Base-by-base conservation (phyloP, 2,329 filamentous ascomycete species). In the Calonectria montana region DNA sequence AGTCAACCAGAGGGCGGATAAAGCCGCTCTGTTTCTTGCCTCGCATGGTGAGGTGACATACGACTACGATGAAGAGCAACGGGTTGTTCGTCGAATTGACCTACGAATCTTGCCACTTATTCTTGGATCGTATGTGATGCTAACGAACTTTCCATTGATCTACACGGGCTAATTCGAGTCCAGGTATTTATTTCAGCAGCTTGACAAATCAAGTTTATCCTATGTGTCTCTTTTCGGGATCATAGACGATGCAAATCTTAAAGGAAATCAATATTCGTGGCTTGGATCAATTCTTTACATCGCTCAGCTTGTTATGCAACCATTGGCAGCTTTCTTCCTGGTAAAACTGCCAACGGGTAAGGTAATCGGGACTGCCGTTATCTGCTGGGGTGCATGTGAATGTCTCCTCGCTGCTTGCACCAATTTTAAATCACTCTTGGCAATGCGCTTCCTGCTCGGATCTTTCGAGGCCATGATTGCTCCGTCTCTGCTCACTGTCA, bases 171-270 rank as follows among this genome's bases (percentile, higher is more conserved):
- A 31, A 62, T 16, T 41, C 5, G 13, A 21, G 2, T 21, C 5
- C 25, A 62, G 57, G 2, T 66, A 66, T n/a, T 27, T 53, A 8
- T 53, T 66, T 25, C 79, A 80, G 65, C 77, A 77, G 0, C 77
- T 82, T 8, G 80, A 82, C 45, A 82, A 82, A 67, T 80, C 76
- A 0, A 80, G 79, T 0, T 84, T 93, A 74, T 89, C 87, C 1
- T 93, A 87, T 86, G 90, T 90, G 0, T 89, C 88, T n/a, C 91
- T 93, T 75, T 92, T 93, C 86, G 89, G 89, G 16, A 86, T 93
- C 41, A 84, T 85, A 0, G 79, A 86, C 13, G 89, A 92, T 75
- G 85, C 88, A 0, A 74, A 84, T n/a, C 81, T 92, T 4, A 76
- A 81, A 0, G 84, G 82, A 37, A 74, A 81, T 21, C 80, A 94